Conservation (phyloP, 352 stramenopile species). For the Globisporangium polare region DNA sequence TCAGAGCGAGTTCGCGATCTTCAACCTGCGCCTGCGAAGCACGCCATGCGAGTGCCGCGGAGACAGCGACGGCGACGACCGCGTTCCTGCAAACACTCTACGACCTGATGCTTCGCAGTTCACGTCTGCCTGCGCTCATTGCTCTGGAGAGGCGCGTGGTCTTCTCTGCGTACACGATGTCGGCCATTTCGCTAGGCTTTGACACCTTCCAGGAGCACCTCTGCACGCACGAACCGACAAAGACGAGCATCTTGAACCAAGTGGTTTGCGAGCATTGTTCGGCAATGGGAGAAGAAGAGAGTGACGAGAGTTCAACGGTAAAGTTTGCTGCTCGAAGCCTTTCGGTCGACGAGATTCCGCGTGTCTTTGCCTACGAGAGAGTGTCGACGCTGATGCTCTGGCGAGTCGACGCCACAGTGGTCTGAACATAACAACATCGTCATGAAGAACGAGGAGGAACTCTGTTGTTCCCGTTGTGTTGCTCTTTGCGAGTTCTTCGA, state of each 20-base stretch:
- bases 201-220: constrained; percentile 45
- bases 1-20: constrained; percentile 7
- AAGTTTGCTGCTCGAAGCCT: constrained; percentile 29
- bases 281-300: constrained; percentile 7
- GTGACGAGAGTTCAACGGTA: background rate
- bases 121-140: constrained; percentile 24
- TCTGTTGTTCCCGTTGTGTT: no score
- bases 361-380: constrained; percentile 41
- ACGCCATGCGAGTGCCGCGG: background rate
- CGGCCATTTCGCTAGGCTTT: constrained; percentile 46
- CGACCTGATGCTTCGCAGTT: constrained; percentile 30
- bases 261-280: constrained; percentile 26
- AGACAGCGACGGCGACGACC: constrained; percentile 19
- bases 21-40: constrained; percentile 3
- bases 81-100: constrained; percentile 39
- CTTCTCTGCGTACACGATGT: constrained; percentile 51
- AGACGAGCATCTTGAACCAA: constrained; percentile 19
- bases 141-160: constrained; percentile 44
- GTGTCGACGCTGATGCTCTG: constrained; percentile 43
- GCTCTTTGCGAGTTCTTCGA: no score
- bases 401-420: constrained; percentile 34
- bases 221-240: constrained; percentile 28
- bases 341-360: constrained; percentile 21
- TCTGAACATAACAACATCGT: background rate
- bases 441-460: no score